Evolutionary conservation across 2,329 filamentous ascomycete genomes (phyloP).

Genomic region (Chrysoporthe cubensis): DNA sequence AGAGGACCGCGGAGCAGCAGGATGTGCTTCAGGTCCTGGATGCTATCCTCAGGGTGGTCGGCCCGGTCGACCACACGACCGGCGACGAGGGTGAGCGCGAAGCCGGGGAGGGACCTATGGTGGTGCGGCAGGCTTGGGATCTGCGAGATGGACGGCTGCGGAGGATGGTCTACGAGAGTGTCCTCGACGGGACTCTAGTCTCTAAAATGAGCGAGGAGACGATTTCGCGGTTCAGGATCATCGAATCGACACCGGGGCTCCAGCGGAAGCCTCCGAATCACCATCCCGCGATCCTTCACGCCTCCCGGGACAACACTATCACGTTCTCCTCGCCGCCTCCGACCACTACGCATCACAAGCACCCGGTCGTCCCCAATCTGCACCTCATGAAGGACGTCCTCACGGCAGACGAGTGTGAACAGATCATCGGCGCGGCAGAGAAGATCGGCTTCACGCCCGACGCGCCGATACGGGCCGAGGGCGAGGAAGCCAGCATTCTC

Average conservation of each 20-base stretch:
- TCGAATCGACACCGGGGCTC: constrained; percentile 64
- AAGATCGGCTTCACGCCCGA: constrained; percentile 69
- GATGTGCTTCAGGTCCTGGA: constrained; percentile 66
- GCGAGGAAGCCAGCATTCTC: constrained; percentile 66
- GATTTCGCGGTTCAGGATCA: constrained; percentile 50
- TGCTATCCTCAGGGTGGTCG: constrained; percentile 65
- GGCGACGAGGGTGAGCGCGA: neutral
- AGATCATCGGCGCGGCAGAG: constrained; percentile 70
- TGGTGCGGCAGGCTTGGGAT: constrained; percentile 65
- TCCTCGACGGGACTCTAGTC: constrained; percentile 62
- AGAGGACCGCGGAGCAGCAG: constrained; percentile 51
- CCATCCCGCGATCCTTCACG: constrained; percentile 68
- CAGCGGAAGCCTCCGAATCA: constrained; percentile 70
- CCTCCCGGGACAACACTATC: constrained; percentile 61
- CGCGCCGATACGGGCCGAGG: constrained; percentile 66
- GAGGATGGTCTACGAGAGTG: constrained; percentile 57
- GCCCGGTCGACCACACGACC: constrained; percentile 57
- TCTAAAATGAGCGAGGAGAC: constrained; percentile 37
- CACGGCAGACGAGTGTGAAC: constrained; percentile 62
- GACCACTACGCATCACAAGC: constrained; percentile 57
- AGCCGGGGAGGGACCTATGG: constrained; percentile 47
- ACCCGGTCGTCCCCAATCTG: constrained; percentile 66
- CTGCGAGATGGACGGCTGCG: constrained; percentile 49
- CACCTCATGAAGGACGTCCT: constrained; percentile 64
- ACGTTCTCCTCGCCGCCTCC: constrained; percentile 47